phyloP scores from a whole-genome alignment of 1,284 basidiomycete species.

The Violaceomyces palustris region DNA sequence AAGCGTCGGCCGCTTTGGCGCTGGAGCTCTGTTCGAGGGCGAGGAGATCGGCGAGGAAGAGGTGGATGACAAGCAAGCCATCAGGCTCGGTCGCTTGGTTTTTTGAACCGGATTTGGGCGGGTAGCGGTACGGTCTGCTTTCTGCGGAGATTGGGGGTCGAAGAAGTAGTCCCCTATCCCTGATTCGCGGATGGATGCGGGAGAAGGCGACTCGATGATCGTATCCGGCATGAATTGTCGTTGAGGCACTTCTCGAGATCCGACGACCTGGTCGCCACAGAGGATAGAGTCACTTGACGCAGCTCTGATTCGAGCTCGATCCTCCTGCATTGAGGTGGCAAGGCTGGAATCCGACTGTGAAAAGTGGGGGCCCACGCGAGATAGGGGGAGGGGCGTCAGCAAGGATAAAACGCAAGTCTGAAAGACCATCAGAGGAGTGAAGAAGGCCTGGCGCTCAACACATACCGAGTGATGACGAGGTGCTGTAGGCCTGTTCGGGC shows the following conservation, averaged over 20 bases:
- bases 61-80: conserved; percentile 20
- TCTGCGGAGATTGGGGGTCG: conserved; percentile 42
- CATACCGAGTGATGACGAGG: too few species aligned
- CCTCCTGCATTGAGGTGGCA: background rate
- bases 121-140: too few species aligned
- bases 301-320: background rate
- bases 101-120: too few species aligned
- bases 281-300: background rate
- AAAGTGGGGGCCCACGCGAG: conserved; percentile 11
- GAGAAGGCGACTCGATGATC: conserved; percentile 25
- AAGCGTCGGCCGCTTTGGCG: conserved; percentile 20
- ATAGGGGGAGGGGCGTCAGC: background rate
- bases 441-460: too few species aligned
- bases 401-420: background rate
- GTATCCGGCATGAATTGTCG: conserved; percentile 1
- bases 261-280: background rate
- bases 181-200: conserved; percentile 19
- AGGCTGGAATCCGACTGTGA: conserved; percentile 8
- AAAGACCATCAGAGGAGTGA: too few species aligned
- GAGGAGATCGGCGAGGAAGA: conserved; percentile 25
- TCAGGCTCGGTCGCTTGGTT: conserved; percentile 9
- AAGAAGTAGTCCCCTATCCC: conserved; percentile 44
- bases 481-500: too few species aligned
- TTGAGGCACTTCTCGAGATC: background rate
- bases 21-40: conserved; percentile 20